A percentile compares a stretch with the other conserved stretches of the same genome.
phyloP scores from a whole-genome alignment of 805 yeast species.

The Kuraishia borneana region DNA sequence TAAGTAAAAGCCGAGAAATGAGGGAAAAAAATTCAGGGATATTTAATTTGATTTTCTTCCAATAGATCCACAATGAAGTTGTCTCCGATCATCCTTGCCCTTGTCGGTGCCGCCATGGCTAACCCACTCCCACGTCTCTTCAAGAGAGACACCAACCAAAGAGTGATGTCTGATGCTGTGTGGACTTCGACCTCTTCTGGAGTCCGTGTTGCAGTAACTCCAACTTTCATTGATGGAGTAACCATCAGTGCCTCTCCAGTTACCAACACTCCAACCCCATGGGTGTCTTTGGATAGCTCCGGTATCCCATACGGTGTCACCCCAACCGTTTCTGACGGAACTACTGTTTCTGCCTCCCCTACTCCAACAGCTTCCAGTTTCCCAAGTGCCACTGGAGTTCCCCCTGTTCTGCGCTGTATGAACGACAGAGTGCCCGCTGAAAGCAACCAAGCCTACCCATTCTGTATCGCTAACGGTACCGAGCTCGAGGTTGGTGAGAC shows the following conservation, averaged over 20 bases:
- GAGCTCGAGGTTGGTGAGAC: constrained; percentile 35
- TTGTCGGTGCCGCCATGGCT: too few relatives aligned
- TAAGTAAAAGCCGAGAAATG: too few relatives aligned
- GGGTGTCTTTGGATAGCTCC: constrained; percentile 31
- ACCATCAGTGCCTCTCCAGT: constrained; percentile 31
- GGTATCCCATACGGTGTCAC: constrained; percentile 32
- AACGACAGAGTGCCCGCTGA: constrained; percentile 26
- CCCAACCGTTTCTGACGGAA: constrained; percentile 23
- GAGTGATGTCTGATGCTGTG: constrained; percentile 3
- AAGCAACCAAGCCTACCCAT: constrained; percentile 22
- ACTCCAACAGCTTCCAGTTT: constrained; percentile 22
- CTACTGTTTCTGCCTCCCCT: constrained; percentile 28
- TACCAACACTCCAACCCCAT: constrained; percentile 22
- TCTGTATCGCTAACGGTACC: constrained; percentile 30
- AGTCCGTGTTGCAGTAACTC: constrained; percentile 12
- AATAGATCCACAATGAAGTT: too few relatives aligned
- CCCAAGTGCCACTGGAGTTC: constrained; percentile 25
- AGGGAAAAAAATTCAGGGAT: too few relatives aligned
- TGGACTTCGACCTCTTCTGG: constrained; percentile 26
- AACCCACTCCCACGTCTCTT: not conserved
- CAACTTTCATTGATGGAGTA: constrained; percentile 43
- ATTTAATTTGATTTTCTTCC: too few relatives aligned
- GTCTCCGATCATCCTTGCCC: too few relatives aligned
- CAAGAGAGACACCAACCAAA: not conserved
- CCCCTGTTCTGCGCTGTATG: constrained; percentile 33